These are phyloP conservation scores for Lasiosphaeriaceae sp. DNA, from an alignment of 495 filamentous ascomycete genomes.

Conservation along the genomic window DNA sequence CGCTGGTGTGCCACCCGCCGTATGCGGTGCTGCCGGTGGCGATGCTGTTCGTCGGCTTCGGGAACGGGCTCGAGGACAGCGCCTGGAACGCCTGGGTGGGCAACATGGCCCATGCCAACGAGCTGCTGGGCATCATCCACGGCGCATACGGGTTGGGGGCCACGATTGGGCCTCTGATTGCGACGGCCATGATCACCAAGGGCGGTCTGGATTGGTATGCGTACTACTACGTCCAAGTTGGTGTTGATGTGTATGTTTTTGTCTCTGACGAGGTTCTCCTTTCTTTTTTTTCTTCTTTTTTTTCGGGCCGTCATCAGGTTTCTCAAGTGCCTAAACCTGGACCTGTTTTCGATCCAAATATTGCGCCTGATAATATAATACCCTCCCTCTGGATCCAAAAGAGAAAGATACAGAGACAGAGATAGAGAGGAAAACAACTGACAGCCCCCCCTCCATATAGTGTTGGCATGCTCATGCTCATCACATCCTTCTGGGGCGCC, in stretches of 20 bases:
- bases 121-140: constrained; percentile 66
- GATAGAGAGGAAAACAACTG: no score
- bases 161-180: constrained; percentile 70
- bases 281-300: no score
- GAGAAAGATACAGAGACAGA: no score
- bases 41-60: constrained; percentile 68
- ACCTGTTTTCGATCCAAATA: no score
- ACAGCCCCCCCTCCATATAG: no score
- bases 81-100: constrained; percentile 82
- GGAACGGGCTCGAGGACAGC: constrained; percentile 65
- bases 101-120: constrained; percentile 66
- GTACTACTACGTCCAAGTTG: constrained; percentile 66
- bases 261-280: no score
- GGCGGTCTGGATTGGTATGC: constrained; percentile 56
- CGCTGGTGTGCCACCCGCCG: constrained; percentile 68
- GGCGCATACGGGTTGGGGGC: constrained; percentile 76
- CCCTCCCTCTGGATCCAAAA: no score
- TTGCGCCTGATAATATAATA: no score
- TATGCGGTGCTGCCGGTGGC: constrained; percentile 71
- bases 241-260: constrained; percentile 38
- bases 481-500: constrained; percentile 61
- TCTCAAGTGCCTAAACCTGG: no score
- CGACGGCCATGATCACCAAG: constrained; percentile 65
- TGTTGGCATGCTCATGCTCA: constrained; percentile 52
- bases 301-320: no score